Percentiles rank a stretch among this genome's conserved stretches.
These are phyloP conservation scores for Fereydounia khargensis DNA, from an alignment of 1,284 basidiomycete species.

Conservation along the genomic window DNA sequence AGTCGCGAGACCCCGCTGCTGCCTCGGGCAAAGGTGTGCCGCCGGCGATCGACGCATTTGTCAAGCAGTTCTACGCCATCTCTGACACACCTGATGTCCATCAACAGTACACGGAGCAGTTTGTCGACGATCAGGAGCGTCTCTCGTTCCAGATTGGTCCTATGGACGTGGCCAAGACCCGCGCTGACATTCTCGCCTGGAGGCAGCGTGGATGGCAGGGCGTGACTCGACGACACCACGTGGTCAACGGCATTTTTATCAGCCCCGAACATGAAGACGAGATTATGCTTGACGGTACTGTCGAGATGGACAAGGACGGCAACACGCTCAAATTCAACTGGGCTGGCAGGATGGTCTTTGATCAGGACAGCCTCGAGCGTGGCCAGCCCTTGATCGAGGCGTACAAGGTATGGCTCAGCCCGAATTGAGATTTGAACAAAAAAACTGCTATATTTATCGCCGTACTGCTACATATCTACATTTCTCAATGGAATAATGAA, in stretches of 20 bases:
- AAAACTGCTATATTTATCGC: too few relatives aligned
- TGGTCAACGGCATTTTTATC: conserved; percentile 28
- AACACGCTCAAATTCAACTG: conserved; percentile 24
- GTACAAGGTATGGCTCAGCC: conserved; percentile 30
- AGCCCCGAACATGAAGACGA: conserved; percentile 26
- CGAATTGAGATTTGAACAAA: neutral
- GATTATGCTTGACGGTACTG: conserved; percentile 37
- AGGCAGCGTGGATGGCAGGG: conserved; percentile 28
- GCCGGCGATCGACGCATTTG: conserved; percentile 15
- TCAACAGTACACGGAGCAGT: conserved; percentile 24
- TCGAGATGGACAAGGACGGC: conserved; percentile 37
- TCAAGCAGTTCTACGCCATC: conserved; percentile 24
- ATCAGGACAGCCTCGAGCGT: conserved; percentile 15
- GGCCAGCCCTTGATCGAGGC: conserved; percentile 22
- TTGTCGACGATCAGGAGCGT: conserved; percentile 13
- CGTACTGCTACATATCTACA: too few relatives aligned
- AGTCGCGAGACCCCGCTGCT: conserved; percentile 12
- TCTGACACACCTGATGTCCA: conserved; percentile 28
- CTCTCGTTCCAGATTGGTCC: conserved; percentile 38
- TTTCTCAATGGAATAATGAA: too few relatives aligned
- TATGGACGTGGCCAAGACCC: conserved; percentile 22
- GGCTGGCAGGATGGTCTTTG: conserved; percentile 39
- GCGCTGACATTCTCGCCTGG: conserved; percentile 22
- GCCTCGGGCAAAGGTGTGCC: conserved; percentile 17
- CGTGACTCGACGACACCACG: conserved; percentile 27